phyloP scores from a whole-genome alignment of 495 filamentous ascomycete species.

The Talaromyces nanjingensis region DNA sequence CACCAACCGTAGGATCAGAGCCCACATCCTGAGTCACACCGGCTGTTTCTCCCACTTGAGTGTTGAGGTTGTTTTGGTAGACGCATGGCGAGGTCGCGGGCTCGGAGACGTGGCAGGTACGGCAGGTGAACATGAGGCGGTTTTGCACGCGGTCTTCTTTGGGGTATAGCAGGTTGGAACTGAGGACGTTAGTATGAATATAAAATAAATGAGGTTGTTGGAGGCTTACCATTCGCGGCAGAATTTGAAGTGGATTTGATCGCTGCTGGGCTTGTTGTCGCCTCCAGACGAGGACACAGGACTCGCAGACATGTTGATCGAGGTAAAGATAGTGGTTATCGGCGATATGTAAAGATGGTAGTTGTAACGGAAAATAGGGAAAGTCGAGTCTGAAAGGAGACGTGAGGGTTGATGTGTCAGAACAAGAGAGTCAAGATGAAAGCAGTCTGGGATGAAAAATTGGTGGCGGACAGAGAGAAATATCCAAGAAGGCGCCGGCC shows the following conservation, averaged over 20 bases:
- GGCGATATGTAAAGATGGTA: background rate
- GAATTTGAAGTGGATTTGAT: constrained; percentile 92
- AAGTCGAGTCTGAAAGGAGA: background rate
- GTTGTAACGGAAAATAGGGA: background rate
- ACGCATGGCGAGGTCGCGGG: constrained; percentile 78
- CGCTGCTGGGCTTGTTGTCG: constrained; percentile 48
- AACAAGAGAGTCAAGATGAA: background rate
- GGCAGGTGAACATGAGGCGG: constrained; percentile 70
- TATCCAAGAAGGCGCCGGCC: background rate
- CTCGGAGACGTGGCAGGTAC: constrained; percentile 86
- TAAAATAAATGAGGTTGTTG: constrained; percentile 9
- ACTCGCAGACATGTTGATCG: constrained; percentile 47
- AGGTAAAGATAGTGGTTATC: background rate
- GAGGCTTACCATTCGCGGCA: constrained; percentile 79
- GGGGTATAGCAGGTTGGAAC: constrained; percentile 95
- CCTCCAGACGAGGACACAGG: constrained; percentile 49
- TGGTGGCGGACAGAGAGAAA: background rate
- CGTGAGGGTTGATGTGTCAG: background rate
- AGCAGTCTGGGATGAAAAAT: background rate
- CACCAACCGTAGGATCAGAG: constrained; percentile 94
- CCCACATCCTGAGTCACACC: constrained; percentile 95
- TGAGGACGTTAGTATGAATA: constrained; percentile 23
- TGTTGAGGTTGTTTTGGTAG: constrained; percentile 85
- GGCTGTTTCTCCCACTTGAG: constrained; percentile 85
- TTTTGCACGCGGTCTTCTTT: constrained; percentile 72